Conservation (phyloP, 2,329 filamentous ascomycete species). For the Nothophoma quercina region DNA sequence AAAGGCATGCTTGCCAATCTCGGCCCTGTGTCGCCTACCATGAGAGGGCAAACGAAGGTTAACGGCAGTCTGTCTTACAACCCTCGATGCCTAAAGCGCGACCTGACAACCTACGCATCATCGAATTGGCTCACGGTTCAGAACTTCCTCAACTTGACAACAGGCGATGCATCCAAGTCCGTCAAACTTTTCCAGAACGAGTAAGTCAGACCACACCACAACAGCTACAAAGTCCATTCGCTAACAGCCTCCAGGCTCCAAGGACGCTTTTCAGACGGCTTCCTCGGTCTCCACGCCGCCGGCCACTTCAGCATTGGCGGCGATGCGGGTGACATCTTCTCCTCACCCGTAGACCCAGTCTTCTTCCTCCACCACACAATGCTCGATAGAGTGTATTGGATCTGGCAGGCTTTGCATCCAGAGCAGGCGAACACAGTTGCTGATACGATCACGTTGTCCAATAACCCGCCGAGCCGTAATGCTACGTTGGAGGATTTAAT, state of each 20-base stretch:
- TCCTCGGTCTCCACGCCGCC: slow-evolving; percentile 51
- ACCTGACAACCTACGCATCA: slow-evolving; percentile 38
- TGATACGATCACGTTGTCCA: slow-evolving; percentile 54
- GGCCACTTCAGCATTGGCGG: slow-evolving; percentile 44
- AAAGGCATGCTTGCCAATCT: slow-evolving; percentile 33
- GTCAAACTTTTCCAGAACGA: slow-evolving; percentile 46
- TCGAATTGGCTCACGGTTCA: slow-evolving; percentile 21
- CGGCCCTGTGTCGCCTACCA: slow-evolving; percentile 25
- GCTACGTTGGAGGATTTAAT: slow-evolving; percentile 55
- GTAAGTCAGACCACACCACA: slow-evolving; percentile 6
- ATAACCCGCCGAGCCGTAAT: slow-evolving; percentile 53
- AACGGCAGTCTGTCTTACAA: slow-evolving; percentile 29
- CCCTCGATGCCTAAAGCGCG: slow-evolving; percentile 45
- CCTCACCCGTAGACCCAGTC: slow-evolving; percentile 53
- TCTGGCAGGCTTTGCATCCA: slow-evolving; percentile 52
- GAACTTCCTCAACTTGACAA: slow-evolving; percentile 54
- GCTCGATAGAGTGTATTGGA: slow-evolving; percentile 57
- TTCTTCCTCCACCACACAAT: slow-evolving; percentile 55
- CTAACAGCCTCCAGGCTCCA: slow-evolving; percentile 8
- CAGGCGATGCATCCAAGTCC: slow-evolving; percentile 59
- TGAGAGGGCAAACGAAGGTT: slow-evolving; percentile 19
- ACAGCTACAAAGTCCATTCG: neutral
- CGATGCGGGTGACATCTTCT: slow-evolving; percentile 52
- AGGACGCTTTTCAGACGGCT: slow-evolving; percentile 23
- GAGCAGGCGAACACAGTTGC: slow-evolving; percentile 23